A percentile compares a stretch with the other conserved stretches of the same genome.
Evolutionary conservation across 768 basidiomycete species (phyloP).

Genomic region (Psilocybe azurescens): DNA sequence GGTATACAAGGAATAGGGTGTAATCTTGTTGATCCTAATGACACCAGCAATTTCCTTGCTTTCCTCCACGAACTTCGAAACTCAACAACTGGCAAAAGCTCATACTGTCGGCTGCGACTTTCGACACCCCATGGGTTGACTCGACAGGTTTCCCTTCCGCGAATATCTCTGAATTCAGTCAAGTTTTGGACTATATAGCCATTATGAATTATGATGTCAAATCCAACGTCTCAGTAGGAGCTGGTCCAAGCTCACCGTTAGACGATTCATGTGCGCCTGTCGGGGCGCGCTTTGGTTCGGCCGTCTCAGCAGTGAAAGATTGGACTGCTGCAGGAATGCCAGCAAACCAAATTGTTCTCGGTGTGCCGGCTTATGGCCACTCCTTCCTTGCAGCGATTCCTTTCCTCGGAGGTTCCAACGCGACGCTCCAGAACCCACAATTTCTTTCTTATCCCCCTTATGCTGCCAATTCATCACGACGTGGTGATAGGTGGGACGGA

Average conservation of each 20-base stretch:
- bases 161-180: constrained; percentile 70
- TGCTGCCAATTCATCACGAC: constrained; percentile 43
- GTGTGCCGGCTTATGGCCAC: constrained; percentile 86
- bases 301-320: constrained; percentile 68
- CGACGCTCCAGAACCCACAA: constrained; percentile 26
- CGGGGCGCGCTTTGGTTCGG: constrained; percentile 72
- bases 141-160: constrained; percentile 56
- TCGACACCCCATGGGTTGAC: constrained; percentile 69
- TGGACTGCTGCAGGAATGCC: constrained; percentile 87
- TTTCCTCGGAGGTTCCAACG: constrained; percentile 38
- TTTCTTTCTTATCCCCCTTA: constrained; percentile 61
- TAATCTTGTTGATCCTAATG: constrained; percentile 64
- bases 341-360: constrained; percentile 72
- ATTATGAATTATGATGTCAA: constrained; percentile 77
- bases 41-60: constrained; percentile 79
- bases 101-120: constrained; percentile 75
- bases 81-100: constrained; percentile 57
- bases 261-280: constrained; percentile 74
- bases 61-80: constrained; percentile 77
- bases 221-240: constrained; percentile 55
- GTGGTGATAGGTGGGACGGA: constrained; percentile 65
- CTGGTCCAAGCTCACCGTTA: constrained; percentile 86
- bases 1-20: constrained; percentile 68
- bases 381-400: constrained; percentile 56
- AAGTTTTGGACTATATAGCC: constrained; percentile 75